Conservation (phyloP, 208 protist species). For the Leishmania martiniquensis region DNA sequence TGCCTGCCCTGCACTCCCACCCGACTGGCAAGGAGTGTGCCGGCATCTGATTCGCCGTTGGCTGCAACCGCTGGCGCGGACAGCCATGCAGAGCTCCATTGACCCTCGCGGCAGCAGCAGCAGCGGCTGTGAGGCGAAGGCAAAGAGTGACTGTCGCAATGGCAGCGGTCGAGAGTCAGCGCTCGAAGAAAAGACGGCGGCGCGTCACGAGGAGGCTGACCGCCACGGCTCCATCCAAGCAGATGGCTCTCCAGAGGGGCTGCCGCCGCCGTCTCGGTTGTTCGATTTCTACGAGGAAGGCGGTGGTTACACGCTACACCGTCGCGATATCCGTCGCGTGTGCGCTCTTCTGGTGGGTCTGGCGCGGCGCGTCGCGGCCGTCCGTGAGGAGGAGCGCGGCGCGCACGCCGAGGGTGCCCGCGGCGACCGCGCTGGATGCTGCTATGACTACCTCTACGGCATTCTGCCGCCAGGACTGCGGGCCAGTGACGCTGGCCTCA, state of each 20-base stretch:
- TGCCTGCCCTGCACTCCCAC: neutral
- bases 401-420: neutral
- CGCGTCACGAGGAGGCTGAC: neutral
- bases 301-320: constrained; percentile 22
- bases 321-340: constrained; percentile 27
- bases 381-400: constrained; percentile 4
- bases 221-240: neutral
- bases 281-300: neutral
- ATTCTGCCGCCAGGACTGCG: constrained; percentile 24
- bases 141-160: neutral
- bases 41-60: constrained; percentile 8
- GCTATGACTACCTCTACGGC: constrained; percentile 21
- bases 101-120: neutral
- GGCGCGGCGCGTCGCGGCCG: constrained; percentile 7
- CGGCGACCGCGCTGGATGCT: neutral
- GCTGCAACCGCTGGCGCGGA: constrained; percentile 1
- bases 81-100: neutral
- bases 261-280: neutral
- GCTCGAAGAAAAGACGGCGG: neutral
- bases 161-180: neutral
- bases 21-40: constrained; percentile 9
- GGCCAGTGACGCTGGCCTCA: neutral
- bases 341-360: constrained; percentile 20
- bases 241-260: neutral
- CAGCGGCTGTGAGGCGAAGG: neutral